phyloP scores from a whole-genome alignment of 2,329 filamentous ascomycete genomes.

The Arthroderma sp. region DNA sequence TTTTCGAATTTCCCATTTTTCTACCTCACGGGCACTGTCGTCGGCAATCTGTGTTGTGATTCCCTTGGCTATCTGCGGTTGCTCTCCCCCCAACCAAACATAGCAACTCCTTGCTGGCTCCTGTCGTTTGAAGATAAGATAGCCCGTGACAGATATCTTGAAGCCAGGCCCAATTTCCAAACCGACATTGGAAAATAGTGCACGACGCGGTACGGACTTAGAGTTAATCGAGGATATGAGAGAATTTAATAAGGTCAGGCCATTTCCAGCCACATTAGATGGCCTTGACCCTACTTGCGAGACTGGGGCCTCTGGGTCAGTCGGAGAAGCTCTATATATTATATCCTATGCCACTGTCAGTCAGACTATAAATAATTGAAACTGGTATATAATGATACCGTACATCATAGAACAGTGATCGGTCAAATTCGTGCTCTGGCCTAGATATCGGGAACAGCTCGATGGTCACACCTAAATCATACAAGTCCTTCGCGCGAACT shows the following conservation, averaged over 20 bases:
- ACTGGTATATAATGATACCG: constrained; percentile 12
- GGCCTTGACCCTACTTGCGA: constrained; percentile 37
- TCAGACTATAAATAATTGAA: not conserved
- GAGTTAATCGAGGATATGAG: constrained; percentile 82
- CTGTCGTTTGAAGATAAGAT: constrained; percentile 76
- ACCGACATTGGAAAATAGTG: constrained; percentile 74
- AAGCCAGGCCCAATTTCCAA: constrained; percentile 77
- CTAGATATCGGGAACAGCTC: constrained; percentile 82
- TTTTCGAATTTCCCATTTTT: constrained; percentile 72
- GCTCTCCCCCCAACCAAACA: constrained; percentile 78
- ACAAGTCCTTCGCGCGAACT: constrained; percentile 83
- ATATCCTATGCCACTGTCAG: constrained; percentile 52
- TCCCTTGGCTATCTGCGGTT: constrained; percentile 62
- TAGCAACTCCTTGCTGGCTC: constrained; percentile 70
- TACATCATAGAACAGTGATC: constrained; percentile 83
- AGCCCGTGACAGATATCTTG: constrained; percentile 83
- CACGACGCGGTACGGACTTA: constrained; percentile 70
- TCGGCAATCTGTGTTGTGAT: constrained; percentile 64
- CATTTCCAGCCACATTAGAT: constrained; percentile 56
- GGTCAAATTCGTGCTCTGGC: constrained; percentile 60
- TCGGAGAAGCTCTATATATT: constrained; percentile 62
- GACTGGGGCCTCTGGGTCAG: constrained; percentile 54
- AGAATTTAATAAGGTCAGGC: constrained; percentile 64
- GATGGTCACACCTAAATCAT: constrained; percentile 81
- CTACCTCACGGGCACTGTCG: constrained; percentile 61